Conservation (phyloP, 331 rosid genomes). For the Ulmus americana region DNA sequence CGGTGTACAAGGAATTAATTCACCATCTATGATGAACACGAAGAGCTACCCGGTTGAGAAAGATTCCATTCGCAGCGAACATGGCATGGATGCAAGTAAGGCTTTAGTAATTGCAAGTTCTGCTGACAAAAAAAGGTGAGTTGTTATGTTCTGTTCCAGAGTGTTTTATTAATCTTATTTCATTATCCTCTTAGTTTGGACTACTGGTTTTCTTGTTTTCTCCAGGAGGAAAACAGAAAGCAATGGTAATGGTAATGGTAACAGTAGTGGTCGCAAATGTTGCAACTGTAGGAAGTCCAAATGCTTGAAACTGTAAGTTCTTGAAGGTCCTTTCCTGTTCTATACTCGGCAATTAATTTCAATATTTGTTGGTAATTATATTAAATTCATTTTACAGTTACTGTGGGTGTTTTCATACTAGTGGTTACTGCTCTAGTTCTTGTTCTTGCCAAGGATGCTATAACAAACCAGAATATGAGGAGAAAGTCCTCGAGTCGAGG, state of each 20-base stretch:
- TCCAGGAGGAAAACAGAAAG: constrained; percentile 43
- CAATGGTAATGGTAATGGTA: constrained; percentile 15
- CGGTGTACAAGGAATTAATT: constrained; percentile 30
- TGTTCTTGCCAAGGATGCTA: constrained; percentile 68
- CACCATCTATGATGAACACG: constrained; percentile 26
- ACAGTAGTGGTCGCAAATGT: constrained; percentile 31
- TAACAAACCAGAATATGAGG: constrained; percentile 40
- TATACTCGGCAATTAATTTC: neutral
- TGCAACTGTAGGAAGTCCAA: constrained; percentile 67
- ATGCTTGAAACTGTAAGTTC: constrained; percentile 73
- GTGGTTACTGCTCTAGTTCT: constrained; percentile 39
- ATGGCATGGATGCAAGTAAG: constrained; percentile 25
- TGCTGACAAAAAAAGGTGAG: constrained; percentile 43
- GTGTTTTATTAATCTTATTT: neutral
- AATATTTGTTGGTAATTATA: neutral
- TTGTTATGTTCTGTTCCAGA: constrained; percentile 13
- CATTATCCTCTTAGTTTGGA: neutral
- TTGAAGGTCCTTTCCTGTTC: neutral
- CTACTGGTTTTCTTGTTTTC: constrained; percentile 21
- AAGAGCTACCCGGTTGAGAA: constrained; percentile 23
- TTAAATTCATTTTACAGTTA: constrained; percentile 38
- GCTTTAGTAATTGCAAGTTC: constrained; percentile 23
- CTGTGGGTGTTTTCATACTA: constrained; percentile 69
- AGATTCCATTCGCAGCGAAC: constrained; percentile 27
- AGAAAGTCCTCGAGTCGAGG: constrained; percentile 35